These are phyloP conservation scores for Pyrenophora tritici-repentis DNA, from an alignment of 2,329 filamentous ascomycete genomes.

Conservation along the genomic window DNA sequence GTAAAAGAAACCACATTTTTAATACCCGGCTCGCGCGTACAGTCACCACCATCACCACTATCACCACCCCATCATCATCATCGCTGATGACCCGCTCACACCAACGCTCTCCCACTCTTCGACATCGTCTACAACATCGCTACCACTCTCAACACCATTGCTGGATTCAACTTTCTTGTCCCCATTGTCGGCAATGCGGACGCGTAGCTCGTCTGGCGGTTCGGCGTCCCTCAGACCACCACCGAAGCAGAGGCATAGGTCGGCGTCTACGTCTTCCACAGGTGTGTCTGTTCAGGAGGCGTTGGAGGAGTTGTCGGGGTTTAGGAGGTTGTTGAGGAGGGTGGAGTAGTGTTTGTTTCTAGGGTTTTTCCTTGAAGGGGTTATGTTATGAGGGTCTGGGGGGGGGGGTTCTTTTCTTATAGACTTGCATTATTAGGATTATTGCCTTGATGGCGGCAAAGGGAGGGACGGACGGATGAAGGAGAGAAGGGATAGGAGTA, in stretches of 20 bases:
- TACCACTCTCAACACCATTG: conserved; percentile 1
- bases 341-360: conserved; percentile 5
- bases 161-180: not conserved
- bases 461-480: no score
- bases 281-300: conserved; percentile 1
- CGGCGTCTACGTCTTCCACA: conserved; percentile 10
- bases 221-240: conserved; percentile 9
- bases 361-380: no score
- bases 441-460: no score
- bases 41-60: no score
- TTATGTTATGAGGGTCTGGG: not conserved
- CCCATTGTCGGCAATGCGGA: conserved; percentile 2
- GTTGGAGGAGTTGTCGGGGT: conserved; percentile 13
- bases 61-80: not conserved
- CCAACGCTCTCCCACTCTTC: conserved; percentile 18
- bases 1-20: conserved; percentile 17
- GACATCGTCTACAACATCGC: conserved; percentile 15
- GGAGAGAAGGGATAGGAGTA: no score
- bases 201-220: conserved; percentile 9
- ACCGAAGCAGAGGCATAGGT: conserved; percentile 4
- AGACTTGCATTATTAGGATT: no score
- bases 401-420: not conserved
- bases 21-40: conserved; percentile 21
- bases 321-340: conserved; percentile 11
- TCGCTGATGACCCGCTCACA: conserved; percentile 7